Evolutionary conservation across 441 rosid genomes (phyloP).

Genomic region (Erodium texanum): DNA sequence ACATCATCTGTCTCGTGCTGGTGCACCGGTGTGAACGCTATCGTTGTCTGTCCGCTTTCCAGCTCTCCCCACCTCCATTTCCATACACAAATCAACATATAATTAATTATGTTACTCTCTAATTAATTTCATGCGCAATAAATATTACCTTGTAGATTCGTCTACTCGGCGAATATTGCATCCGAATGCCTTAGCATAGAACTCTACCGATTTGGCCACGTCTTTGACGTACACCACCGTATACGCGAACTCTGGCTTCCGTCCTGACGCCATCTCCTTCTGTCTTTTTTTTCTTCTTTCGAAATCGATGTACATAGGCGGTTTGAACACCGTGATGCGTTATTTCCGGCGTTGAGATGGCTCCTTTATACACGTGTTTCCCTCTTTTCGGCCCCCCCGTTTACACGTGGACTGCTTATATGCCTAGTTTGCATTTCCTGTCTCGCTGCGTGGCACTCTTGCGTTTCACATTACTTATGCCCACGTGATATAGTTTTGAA

Average conservation of each 20-base stretch:
- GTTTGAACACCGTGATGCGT: too few relatives aligned
- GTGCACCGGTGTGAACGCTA: conserved; percentile 71
- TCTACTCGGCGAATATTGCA: conserved; percentile 57
- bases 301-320: too few relatives aligned
- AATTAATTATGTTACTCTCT: too few relatives aligned
- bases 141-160: conserved; percentile 45
- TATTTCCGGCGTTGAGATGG: too few relatives aligned
- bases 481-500: too few relatives aligned
- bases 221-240: conserved; percentile 56
- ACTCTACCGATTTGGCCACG: conserved; percentile 58
- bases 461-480: too few relatives aligned
- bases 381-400: too few relatives aligned
- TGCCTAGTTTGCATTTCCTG: too few relatives aligned
- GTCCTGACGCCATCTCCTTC: conserved; percentile 34
- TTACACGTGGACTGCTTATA: too few relatives aligned
- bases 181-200: conserved; percentile 70
- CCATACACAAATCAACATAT: background rate
- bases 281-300: background rate
- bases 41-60: conserved; percentile 73
- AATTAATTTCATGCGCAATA: too few relatives aligned
- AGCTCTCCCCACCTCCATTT: conserved; percentile 66
- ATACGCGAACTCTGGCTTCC: conserved; percentile 51
- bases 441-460: too few relatives aligned
- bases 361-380: too few relatives aligned
- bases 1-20: conserved; percentile 72